These are phyloP conservation scores for Nannochloropsis oceanica DNA, from an alignment of 108 stramenopile species.

Conservation along the genomic window DNA sequence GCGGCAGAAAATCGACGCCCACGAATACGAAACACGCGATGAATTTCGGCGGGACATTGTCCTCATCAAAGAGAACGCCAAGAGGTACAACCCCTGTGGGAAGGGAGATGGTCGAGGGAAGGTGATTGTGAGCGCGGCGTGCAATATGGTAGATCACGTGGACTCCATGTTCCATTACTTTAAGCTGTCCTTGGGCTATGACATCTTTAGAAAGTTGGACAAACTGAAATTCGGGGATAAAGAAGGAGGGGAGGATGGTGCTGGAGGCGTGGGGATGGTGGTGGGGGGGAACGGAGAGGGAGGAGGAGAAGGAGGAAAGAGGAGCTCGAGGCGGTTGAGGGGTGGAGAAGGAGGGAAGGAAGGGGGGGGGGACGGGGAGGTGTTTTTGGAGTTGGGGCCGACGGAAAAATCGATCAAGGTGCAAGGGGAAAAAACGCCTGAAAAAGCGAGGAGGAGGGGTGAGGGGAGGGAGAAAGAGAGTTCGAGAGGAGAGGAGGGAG, in stretches of 20 bases:
- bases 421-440: not conserved
- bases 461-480: not conserved
- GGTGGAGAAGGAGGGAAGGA: not conserved
- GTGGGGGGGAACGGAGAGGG: not conserved
- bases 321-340: not conserved
- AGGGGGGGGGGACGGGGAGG: not conserved
- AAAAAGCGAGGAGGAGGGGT: not conserved
- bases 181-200: not conserved
- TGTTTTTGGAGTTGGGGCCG: not conserved
- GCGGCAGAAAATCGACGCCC: not conserved
- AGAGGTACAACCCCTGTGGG: not conserved
- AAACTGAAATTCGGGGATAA: not conserved
- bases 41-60: not conserved
- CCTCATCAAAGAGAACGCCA: not conserved
- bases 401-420: not conserved
- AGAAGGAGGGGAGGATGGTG: not conserved
- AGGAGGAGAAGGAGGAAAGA: not conserved
- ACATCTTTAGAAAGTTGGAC: not conserved
- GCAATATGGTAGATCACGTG: not conserved
- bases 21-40: not conserved
- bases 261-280: not conserved
- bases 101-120: not conserved
- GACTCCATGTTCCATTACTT: not conserved
- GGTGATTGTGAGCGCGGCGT: not conserved
- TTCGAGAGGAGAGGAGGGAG: not conserved